Conservation (phyloP, 1,284 basidiomycete genomes). For the Ceratorhiza oryzae-sativae region DNA sequence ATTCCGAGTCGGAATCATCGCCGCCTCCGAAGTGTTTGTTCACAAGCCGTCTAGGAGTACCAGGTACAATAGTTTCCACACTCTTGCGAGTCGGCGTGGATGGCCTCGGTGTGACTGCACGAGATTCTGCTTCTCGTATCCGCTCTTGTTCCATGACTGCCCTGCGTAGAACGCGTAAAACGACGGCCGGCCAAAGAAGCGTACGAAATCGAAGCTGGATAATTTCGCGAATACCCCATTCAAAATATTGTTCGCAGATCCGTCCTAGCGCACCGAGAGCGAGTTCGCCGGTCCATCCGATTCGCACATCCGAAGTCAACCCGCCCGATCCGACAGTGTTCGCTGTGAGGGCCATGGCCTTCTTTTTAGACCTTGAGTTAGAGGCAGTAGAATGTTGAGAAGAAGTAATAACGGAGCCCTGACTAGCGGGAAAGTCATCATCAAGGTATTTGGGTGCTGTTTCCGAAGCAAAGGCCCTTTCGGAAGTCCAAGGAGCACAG, state of each 20-base stretch:
- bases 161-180: conserved; percentile 69
- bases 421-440: conserved; percentile 11
- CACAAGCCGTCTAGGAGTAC: conserved; percentile 50
- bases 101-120: conserved; percentile 21
- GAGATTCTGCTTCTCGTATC: conserved; percentile 44
- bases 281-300: conserved; percentile 60
- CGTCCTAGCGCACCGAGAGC: conserved; percentile 74
- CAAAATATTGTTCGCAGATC: conserved; percentile 84
- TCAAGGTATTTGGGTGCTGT: not conserved
- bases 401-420: conserved; percentile 26
- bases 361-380: conserved; percentile 7
- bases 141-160: conserved; percentile 57
- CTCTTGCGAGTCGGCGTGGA: conserved; percentile 54
- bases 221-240: conserved; percentile 83
- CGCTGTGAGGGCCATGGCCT: not conserved
- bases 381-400: conserved; percentile 32
- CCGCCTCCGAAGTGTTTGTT: conserved; percentile 48
- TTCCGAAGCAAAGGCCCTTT: conserved; percentile 4
- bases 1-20: conserved; percentile 28
- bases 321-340: conserved; percentile 33
- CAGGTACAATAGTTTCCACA: conserved; percentile 30
- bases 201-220: conserved; percentile 81
- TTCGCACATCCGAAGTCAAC: conserved; percentile 32
- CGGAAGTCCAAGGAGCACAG: conserved; percentile 33
- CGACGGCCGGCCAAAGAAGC: conserved; percentile 73